Evolutionary conservation across 176 grass and related monocot species (phyloP).

Genomic region (Bolboschoenus planiculmis): DNA sequence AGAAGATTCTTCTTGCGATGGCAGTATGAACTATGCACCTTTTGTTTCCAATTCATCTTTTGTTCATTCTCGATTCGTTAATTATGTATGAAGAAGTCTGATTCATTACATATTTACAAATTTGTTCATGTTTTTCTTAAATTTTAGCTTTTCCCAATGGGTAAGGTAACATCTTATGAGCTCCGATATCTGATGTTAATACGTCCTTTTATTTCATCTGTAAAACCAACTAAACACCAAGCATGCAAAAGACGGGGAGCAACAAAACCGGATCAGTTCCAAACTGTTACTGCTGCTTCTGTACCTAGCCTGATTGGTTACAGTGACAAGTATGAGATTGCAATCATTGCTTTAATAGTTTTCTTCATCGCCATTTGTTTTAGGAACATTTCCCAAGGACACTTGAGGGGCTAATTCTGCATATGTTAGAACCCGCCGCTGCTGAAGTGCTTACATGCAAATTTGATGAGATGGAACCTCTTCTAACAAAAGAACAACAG

Average conservation of each 20-base stretch:
- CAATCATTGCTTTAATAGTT: background rate
- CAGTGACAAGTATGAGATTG: background rate
- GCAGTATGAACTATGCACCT: constrained; percentile 43
- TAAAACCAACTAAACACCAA: background rate
- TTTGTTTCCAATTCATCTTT: background rate
- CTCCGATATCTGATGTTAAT: background rate
- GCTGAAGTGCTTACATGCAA: constrained; percentile 95
- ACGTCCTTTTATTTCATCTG: background rate
- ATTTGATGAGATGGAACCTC: constrained; percentile 82
- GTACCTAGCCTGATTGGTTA: background rate
- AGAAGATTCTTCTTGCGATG: constrained; percentile 53
- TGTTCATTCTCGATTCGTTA: background rate
- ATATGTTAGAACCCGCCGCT: constrained; percentile 65
- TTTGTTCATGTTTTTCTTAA: background rate
- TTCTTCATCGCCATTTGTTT: background rate
- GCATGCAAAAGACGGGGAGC: background rate
- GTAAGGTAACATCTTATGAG: background rate
- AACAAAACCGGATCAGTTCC: background rate
- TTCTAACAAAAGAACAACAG: constrained; percentile 73
- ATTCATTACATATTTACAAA: background rate
- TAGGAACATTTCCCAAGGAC: constrained; percentile 88
- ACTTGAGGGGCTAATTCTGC: constrained; percentile 67
- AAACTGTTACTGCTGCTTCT: background rate
- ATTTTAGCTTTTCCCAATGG: background rate
- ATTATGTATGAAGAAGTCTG: background rate